Conservation (phyloP, 1,284 basidiomycete species). For the Wolfiporia cocos region DNA sequence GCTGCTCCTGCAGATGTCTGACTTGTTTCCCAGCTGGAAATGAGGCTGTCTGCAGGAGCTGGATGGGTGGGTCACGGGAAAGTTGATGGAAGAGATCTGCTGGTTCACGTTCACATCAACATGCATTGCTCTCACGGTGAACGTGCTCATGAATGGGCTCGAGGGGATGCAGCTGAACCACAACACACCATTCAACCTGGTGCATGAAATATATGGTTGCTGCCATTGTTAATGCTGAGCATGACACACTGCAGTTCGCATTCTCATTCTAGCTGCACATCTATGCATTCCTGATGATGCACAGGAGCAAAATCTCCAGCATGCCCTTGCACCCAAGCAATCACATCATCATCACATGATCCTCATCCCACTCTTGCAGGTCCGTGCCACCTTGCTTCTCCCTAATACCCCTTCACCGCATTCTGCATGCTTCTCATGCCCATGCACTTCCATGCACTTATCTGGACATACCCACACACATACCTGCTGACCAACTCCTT, state of each 20-base stretch:
- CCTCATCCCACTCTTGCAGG: slow-evolving; percentile 63
- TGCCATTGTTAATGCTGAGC: not conserved
- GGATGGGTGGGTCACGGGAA: slow-evolving; percentile 38
- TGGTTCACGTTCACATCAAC: slow-evolving; percentile 68
- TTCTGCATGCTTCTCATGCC: slow-evolving; percentile 53
- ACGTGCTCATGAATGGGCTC: slow-evolving; percentile 58
- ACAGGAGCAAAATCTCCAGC: slow-evolving; percentile 36
- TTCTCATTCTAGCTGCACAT: slow-evolving; percentile 71
- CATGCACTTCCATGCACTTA: slow-evolving; percentile 57
- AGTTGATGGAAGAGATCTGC: slow-evolving; percentile 57
- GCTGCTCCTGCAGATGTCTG: slow-evolving; percentile 50
- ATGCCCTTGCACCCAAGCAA: slow-evolving; percentile 58
- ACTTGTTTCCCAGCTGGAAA: slow-evolving; percentile 30
- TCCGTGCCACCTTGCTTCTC: slow-evolving; percentile 19
- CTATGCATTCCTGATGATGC: slow-evolving; percentile 59
- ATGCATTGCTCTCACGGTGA: slow-evolving; percentile 56
- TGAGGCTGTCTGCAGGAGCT: slow-evolving; percentile 29
- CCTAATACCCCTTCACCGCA: slow-evolving; percentile 32
- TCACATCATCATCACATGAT: slow-evolving; percentile 63
- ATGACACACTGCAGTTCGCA: slow-evolving; percentile 44
- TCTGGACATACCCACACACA: slow-evolving; percentile 40
- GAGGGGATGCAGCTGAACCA: slow-evolving; percentile 50
- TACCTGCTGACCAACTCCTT: slow-evolving; percentile 71
- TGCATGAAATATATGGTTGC: slow-evolving; percentile 26
- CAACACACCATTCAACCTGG: slow-evolving; percentile 61